Percentiles rank a stretch among this genome's conserved stretches.
phyloP scores from a whole-genome alignment of 305 asterid genomes.

The Euphrasia arctica region DNA sequence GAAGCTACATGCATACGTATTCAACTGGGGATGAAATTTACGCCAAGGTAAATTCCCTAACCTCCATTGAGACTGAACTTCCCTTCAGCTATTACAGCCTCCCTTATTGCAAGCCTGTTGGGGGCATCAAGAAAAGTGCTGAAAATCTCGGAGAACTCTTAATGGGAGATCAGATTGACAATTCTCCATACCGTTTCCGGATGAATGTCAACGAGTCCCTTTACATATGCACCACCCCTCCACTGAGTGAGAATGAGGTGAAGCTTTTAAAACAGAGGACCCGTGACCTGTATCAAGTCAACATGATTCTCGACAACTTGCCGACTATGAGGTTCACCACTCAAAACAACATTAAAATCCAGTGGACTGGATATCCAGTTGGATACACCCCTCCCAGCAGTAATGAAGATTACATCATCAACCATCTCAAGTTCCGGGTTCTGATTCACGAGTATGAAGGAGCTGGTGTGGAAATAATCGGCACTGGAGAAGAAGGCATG shows the following conservation, averaged over 20 bases:
- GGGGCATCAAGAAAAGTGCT: slow-evolving; percentile 74
- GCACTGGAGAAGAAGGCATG: slow-evolving; percentile 83
- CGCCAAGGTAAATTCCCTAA: slow-evolving; percentile 78
- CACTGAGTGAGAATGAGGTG: slow-evolving; percentile 58
- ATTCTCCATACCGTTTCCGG: slow-evolving; percentile 70
- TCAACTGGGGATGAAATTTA: slow-evolving; percentile 43
- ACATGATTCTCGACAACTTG: slow-evolving; percentile 75
- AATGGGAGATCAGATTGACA: slow-evolving; percentile 89
- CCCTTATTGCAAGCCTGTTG: slow-evolving; percentile 67
- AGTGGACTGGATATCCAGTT: slow-evolving; percentile 89
- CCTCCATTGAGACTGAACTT: slow-evolving; percentile 84
- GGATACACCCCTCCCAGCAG: slow-evolving; percentile 63
- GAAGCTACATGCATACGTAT: slow-evolving; percentile 76
- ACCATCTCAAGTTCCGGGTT: slow-evolving; percentile 74
- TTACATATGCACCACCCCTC: slow-evolving; percentile 64
- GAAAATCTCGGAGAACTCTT: slow-evolving; percentile 88
- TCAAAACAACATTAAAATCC: slow-evolving; percentile 65
- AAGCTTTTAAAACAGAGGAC: slow-evolving; percentile 85
- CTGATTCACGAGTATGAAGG: slow-evolving; percentile 83
- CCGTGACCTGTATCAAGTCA: slow-evolving; percentile 77
- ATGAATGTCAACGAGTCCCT: slow-evolving; percentile 69
- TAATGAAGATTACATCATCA: slow-evolving; percentile 68
- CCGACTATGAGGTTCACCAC: slow-evolving; percentile 74
- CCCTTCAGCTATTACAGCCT: slow-evolving; percentile 83
- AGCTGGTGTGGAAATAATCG: slow-evolving; percentile 71